These are phyloP conservation scores for Friedmanniomyces simplex DNA, from an alignment of 495 filamentous ascomycete genomes.

Conservation along the genomic window DNA sequence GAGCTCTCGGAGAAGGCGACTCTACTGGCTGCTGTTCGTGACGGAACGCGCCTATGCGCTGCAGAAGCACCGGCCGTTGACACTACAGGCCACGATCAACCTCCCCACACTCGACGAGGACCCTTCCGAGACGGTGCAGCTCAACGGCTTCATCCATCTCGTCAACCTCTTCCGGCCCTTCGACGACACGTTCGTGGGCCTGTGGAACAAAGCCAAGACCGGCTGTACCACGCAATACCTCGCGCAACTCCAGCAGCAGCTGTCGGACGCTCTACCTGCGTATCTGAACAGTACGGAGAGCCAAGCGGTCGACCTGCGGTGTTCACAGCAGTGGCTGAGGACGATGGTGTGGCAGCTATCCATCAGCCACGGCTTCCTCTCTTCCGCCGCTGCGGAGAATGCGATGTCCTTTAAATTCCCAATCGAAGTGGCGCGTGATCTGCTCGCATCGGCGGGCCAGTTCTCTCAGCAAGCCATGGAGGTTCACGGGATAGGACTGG, in stretches of 20 bases:
- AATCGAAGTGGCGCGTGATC: conserved; percentile 57
- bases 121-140: conserved; percentile 31
- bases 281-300: conserved; percentile 55
- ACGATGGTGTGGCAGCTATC: conserved; percentile 68
- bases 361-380: conserved; percentile 44
- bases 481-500: conserved; percentile 60
- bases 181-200: conserved; percentile 55
- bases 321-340: conserved; percentile 76
- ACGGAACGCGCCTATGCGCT: conserved; percentile 71
- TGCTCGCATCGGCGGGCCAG: conserved; percentile 54
- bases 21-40: conserved; percentile 65
- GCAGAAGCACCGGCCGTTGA: conserved; percentile 63
- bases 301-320: conserved; percentile 57
- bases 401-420: conserved; percentile 60
- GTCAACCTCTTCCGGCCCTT: conserved; percentile 61
- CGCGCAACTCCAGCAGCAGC: conserved; percentile 50
- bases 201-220: conserved; percentile 61
- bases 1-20: conserved; percentile 42
- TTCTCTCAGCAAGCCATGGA: conserved; percentile 58
- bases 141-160: conserved; percentile 53
- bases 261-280: conserved; percentile 51
- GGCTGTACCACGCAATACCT: conserved; percentile 52
- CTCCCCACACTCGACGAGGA: conserved; percentile 50
- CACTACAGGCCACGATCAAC: conserved; percentile 52
- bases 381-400: conserved; percentile 40